Base-by-base conservation (phyloP, 2,329 filamentous ascomycete species). In the Hypoxylon sp. region DNA sequence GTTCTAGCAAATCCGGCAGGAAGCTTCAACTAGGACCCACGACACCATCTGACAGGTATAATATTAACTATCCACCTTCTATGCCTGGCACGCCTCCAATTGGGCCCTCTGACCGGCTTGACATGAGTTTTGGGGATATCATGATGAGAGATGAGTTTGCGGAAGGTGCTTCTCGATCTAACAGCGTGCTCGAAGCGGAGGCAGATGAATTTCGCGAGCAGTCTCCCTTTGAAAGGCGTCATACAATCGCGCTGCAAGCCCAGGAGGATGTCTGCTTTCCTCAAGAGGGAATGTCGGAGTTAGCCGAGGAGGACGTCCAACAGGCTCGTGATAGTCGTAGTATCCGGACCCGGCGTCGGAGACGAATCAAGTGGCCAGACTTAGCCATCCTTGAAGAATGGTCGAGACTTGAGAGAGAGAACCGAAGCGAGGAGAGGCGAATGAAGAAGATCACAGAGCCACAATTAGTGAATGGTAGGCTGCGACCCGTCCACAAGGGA, bases 201-300 rank as follows among this genome's bases (percentile, higher is more conserved):
- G 49, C 63, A 41, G 78, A 79, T 19, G 68, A 72, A 2, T 65
- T 73, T 74, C 81, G 65, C 74, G 73, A 78, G 75, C 68, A 77
- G 65, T 73, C 78, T 2, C 63, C 72, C 73, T 68, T 83, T 79
- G 76, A 82, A 17, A 79, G 85, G 52, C 85, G 90, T 38, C 85
- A 86, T 62, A 90, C 87, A 4, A 85, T 89, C 70, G 84, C 86
- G 11, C 79, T 91, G 11, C 85, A 90, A 10, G 92, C 90, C 0
- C 89, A 96, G 74, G 92, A 92, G 71, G 96, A 98, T 80, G 94
- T 98, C 0, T 98, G 96, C 81, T 98, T 97, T 75, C 95, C 94
- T 0, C 89, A 90, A 5, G 90, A 92, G 60, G 89, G 85, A 4
- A 85, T 94, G 80, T 96, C 93, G 0, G 93, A 97, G 74, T 83